Evolutionary conservation across 805 yeast genomes (phyloP), one percentile per base, ranked within the genome.

Genomic region (Candida sphagnicola): DNA sequence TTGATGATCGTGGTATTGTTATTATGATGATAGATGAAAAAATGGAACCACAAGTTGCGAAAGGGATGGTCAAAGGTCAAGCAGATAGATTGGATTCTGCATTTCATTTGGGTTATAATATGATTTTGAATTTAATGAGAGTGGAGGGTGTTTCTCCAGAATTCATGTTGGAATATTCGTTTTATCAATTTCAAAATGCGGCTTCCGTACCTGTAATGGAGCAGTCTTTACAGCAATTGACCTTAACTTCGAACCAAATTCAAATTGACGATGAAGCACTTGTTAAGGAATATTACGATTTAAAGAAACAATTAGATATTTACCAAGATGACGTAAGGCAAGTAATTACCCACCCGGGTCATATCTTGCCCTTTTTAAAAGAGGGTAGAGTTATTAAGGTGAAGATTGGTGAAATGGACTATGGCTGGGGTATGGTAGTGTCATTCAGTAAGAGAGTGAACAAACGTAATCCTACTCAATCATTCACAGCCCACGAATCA

Each of bases 1-100:
- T 93, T 51, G 99, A 93, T 74, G 99, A 93, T 61, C 84, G 99
- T 61, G 99, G 99, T 67, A 89, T 93, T 62, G 99, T 93, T 35
- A 93, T 93, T 49, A 86, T 93, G 93, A 93, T 93, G 99, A 89
- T 93, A 60, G 98, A 93, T 59, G 98, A 93, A 59, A 93, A 93
- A 56, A 93, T 93, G 99, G 99, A 93, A 61, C 99, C 99, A 3
- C 95, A 90, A 53, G 96, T 93, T 31, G 99, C 99, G 15, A 93
- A 93, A 59, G 97, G 98, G 1, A 93, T 93, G 99, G 99, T 93
- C 16, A 91, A 91, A 61, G 99, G 99, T 57, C 96, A 89, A 56
- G 97, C 99, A 23, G 99, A 93, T 65, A 74, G 99, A 50, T 74
- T 93, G 42, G 98, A 93, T 56, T 91, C 98, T 15, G 98, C 99